These are phyloP conservation scores for Chlamydomonas incerta DNA, from an alignment of 139 green algal genomes.

Conservation along the genomic window DNA sequence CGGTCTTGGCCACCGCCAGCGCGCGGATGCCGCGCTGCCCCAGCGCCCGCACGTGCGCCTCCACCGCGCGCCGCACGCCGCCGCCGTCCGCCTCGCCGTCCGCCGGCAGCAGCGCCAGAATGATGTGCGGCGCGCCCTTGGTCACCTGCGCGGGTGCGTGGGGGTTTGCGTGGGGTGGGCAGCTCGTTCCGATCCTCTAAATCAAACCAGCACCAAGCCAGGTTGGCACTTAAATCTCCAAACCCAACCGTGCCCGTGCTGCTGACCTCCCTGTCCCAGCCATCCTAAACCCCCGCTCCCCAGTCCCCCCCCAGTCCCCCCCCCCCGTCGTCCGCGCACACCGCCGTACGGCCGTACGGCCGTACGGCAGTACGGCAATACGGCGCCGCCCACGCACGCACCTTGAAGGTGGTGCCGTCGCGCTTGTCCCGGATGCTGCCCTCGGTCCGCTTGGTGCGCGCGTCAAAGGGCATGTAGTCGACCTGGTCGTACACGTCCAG, in stretches of 20 bases:
- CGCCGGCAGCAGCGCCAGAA: slow-evolving; percentile 37
- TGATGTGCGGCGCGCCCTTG: slow-evolving; percentile 79
- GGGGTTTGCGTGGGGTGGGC: not conserved
- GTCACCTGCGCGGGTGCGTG: slow-evolving; percentile 43
- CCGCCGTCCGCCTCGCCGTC: not conserved
- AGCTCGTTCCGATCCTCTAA: too few species aligned
- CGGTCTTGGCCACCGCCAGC: slow-evolving; percentile 74
- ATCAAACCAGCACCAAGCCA: too few species aligned
- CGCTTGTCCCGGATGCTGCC: slow-evolving; percentile 47
- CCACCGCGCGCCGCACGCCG: slow-evolving; percentile 14
- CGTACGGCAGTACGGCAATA: too few species aligned
- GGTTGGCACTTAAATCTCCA: too few species aligned
- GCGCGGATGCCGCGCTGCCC: slow-evolving; percentile 81
- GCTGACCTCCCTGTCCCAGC: too few species aligned
- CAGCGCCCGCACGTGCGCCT: slow-evolving; percentile 69
- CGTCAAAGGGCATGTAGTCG: slow-evolving; percentile 92
- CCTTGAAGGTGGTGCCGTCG: slow-evolving; percentile 79
- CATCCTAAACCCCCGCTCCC: too few species aligned
- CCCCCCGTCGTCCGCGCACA: too few species aligned
- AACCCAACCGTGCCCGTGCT: too few species aligned
- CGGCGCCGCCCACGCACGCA: not conserved
- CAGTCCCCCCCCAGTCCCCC: too few species aligned
- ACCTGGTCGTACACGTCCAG: slow-evolving; percentile 61
- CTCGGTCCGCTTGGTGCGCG: slow-evolving; percentile 89
- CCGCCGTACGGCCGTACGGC: too few species aligned